A percentile compares a stretch with the other conserved stretches of the same genome.
Conservation (phyloP, 345 rosid species). For the Erysimum cheiranthoides region DNA sequence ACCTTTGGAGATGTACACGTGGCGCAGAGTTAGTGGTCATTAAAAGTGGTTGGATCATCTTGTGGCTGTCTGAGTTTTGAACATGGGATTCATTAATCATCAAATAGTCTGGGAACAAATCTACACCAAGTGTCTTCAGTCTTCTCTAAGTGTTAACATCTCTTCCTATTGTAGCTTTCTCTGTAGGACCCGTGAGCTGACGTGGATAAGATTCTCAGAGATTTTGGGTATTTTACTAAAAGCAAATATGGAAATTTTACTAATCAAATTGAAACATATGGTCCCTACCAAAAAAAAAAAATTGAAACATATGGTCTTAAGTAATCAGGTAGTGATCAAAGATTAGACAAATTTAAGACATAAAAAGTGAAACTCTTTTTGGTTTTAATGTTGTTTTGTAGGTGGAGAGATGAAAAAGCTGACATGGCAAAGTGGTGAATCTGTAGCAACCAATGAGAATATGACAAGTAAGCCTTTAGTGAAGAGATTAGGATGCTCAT, state of each 20-base stretch:
- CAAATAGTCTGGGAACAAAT: conserved; percentile 34
- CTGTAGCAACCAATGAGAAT: conserved; percentile 25
- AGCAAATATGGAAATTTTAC: neutral
- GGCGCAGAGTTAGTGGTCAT: conserved; percentile 53
- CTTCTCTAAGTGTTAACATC: conserved; percentile 12
- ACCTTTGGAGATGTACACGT: conserved; percentile 51
- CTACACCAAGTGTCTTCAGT: conserved; percentile 30
- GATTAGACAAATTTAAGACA: neutral
- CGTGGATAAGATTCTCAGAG: conserved; percentile 25
- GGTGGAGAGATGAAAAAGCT: neutral
- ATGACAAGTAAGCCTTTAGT: conserved; percentile 21
- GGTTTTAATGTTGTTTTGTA: neutral
- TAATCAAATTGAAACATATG: neutral
- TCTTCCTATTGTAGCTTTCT: conserved; percentile 28
- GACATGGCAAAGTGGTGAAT: conserved; percentile 34
- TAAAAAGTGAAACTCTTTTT: conserved; percentile 1
- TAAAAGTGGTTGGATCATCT: conserved; percentile 51
- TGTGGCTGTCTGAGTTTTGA: conserved; percentile 59
- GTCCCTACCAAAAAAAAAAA: too few relatives aligned
- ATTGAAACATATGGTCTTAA: neutral
- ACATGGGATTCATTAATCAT: conserved; percentile 39
- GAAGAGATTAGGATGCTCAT: conserved; percentile 43
- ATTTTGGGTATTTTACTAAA: neutral
- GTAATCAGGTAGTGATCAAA: neutral
- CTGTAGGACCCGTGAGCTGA: conserved; percentile 25